phyloP scores from a whole-genome alignment of 1,284 basidiomycete genomes.

The Hemileia vastatrix region DNA sequence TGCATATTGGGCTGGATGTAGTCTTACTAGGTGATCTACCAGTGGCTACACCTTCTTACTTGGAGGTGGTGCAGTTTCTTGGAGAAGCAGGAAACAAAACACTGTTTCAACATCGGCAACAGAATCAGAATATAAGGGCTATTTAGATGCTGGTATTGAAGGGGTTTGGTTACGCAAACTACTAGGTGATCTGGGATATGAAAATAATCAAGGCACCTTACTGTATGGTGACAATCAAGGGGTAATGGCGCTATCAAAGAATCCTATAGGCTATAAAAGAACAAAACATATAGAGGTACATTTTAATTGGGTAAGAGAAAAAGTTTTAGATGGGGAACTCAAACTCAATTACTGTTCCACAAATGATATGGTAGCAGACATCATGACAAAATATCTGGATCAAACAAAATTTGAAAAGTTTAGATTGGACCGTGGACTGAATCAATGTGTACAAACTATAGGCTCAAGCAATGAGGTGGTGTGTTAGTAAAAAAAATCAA shows the following conservation, averaged over 20 bases:
- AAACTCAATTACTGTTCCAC: background rate
- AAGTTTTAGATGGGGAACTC: no score
- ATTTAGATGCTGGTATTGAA: no score
- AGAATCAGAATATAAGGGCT: background rate
- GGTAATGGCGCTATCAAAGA: background rate
- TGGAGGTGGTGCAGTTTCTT: background rate
- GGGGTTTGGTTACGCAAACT: no score
- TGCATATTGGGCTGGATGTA: background rate
- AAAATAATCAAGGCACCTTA: background rate
- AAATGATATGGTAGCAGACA: background rate
- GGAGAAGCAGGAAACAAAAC: background rate
- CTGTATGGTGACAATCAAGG: background rate
- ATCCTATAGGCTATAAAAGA: no score
- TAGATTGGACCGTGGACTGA: no score
- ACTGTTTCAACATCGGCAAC: background rate
- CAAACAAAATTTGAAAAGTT: no score
- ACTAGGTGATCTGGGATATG: background rate
- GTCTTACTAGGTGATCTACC: background rate
- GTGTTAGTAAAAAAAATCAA: no score
- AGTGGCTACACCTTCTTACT: background rate
- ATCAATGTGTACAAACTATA: no score
- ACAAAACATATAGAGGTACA: background rate
- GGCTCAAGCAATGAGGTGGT: no score
- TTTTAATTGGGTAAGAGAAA: background rate
- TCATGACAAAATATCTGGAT: background rate